These are phyloP conservation scores for Termitomyces sp. DNA, from an alignment of 768 basidiomycete genomes.

Conservation along the genomic window DNA sequence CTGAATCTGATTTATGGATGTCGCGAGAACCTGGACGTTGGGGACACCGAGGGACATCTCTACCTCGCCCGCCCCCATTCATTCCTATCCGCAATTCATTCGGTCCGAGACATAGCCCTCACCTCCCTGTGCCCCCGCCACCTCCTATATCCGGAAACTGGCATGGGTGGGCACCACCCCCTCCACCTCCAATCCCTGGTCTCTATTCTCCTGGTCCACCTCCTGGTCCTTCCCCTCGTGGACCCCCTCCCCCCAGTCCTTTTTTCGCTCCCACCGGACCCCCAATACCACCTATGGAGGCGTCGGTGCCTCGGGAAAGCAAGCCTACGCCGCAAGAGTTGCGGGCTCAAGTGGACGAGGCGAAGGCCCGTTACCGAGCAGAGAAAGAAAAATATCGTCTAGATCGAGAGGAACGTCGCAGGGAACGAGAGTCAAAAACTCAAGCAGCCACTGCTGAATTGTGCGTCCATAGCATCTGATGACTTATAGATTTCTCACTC, in stretches of 20 bases:
- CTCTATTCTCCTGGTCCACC: slow-evolving; percentile 9
- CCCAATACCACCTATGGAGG: slow-evolving; percentile 11
- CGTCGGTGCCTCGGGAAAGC: slow-evolving; percentile 14
- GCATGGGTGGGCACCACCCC: slow-evolving; percentile 11
- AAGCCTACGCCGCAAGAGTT: slow-evolving; percentile 30
- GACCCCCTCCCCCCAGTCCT: not conserved
- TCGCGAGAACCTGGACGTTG: slow-evolving; percentile 1
- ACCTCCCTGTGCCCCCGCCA: slow-evolving; percentile 8
- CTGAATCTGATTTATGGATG: slow-evolving; percentile 5
- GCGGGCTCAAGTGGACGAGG: slow-evolving; percentile 51
- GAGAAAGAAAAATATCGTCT: slow-evolving; percentile 67
- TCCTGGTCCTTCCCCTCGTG: slow-evolving; percentile 4
- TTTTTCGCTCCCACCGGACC: not conserved
- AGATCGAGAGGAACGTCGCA: slow-evolving; percentile 46
- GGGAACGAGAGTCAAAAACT: slow-evolving; percentile 24
- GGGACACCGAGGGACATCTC: slow-evolving; percentile 3
- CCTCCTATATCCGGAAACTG: slow-evolving; percentile 11
- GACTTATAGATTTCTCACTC: not conserved
- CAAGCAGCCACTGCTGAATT: slow-evolving; percentile 6
- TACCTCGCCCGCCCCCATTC: slow-evolving; percentile 2
- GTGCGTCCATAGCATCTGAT: slow-evolving; percentile 2
- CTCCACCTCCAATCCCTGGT: slow-evolving; percentile 10
- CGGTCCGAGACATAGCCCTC: not conserved
- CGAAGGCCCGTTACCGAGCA: slow-evolving; percentile 61
- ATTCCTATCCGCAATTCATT: slow-evolving; percentile 4